Evolutionary conservation across 148 eudicot species (phyloP), one percentile per base, ranked within the genome.

Genomic region (Vaccinium vitisidaea): DNA sequence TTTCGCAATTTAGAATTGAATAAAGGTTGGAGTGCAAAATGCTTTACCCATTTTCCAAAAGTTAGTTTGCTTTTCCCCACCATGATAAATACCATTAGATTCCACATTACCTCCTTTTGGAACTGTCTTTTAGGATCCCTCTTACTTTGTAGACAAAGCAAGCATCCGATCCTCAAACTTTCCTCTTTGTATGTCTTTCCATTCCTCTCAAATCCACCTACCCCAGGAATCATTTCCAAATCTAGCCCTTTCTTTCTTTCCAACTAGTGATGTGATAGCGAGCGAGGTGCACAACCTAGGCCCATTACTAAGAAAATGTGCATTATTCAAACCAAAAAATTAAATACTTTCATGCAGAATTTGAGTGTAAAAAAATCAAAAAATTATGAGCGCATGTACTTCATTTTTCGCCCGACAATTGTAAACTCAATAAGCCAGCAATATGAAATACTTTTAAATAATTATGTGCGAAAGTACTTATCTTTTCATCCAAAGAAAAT

Each of bases 151-250:
- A 18, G 61, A 36, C 83, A 50, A 78, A 63, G 46, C 21, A 49
- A 79, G 86, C 79, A 85, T 80, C 86, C 55, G 74, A 85, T 85
- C 83, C 77, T 25, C 5, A 30, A 21, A 12, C 46, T 54, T 74
- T 52, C 10, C 43, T 65, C 61, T 61, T 43, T n/a, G 46, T 54
- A 2, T 13, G 9, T 71, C 86, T 53, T 69, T 69, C 27, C 50
- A 32, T 15, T 77, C 83, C 83, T 52, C 77, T 54, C 53, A 48
- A 52, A 69, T 36, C n/a, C 55, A 53, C 69, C 36, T 2, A 55
- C 70, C 53, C 32, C 52, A 55, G 52, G 86, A 80, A 73, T 73
- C 52, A 73, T 74, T 74, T 30, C 55, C 61, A 82, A 21, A 50
- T 71, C 52, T 32, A 53, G 7, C 52, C 55, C 32, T 6, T 79